Percentiles rank a stretch among this genome's conserved stretches.
These are phyloP conservation scores for Escallonia rubra DNA, from an alignment of 129 eudicot genomes.

Conservation along the genomic window DNA sequence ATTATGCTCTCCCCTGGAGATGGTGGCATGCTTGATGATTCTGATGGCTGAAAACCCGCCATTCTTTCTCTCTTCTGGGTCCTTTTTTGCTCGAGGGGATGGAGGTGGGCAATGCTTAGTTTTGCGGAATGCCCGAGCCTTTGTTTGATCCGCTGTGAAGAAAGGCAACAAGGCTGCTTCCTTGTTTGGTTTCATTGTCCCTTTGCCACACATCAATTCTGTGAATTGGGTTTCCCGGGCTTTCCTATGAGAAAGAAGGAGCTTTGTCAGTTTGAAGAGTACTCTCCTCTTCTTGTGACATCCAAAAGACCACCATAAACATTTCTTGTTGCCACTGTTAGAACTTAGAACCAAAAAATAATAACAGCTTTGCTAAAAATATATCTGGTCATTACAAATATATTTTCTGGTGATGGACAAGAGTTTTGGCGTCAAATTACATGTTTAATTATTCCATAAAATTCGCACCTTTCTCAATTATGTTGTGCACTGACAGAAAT, in stretches of 20 bases:
- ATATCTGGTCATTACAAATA: too few species aligned
- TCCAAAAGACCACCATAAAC: too few species aligned
- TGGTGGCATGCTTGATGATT: background rate
- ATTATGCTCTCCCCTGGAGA: conserved; percentile 7
- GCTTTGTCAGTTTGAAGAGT: background rate
- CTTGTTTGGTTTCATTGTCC: background rate
- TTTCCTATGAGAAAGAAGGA: background rate
- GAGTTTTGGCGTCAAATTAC: too few species aligned
- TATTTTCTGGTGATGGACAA: too few species aligned
- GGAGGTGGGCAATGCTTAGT: background rate
- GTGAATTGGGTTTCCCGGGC: background rate
- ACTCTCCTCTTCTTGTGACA: background rate
- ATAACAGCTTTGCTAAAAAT: too few species aligned
- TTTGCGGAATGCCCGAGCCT: background rate
- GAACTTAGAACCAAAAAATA: too few species aligned
- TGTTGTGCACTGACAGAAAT: too few species aligned
- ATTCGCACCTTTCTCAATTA: too few species aligned
- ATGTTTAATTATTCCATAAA: too few species aligned
- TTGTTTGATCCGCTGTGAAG: background rate
- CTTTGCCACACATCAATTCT: background rate
- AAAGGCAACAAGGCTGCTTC: background rate
- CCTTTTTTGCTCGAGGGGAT: background rate
- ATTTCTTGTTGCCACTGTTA: too few species aligned
- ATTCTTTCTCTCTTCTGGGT: background rate
- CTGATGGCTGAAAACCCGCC: background rate